A percentile compares a stretch with the other conserved stretches of the same genome.
phyloP scores from a whole-genome alignment of 495 filamentous ascomycete species.

The Penicillium ochrochloron region DNA sequence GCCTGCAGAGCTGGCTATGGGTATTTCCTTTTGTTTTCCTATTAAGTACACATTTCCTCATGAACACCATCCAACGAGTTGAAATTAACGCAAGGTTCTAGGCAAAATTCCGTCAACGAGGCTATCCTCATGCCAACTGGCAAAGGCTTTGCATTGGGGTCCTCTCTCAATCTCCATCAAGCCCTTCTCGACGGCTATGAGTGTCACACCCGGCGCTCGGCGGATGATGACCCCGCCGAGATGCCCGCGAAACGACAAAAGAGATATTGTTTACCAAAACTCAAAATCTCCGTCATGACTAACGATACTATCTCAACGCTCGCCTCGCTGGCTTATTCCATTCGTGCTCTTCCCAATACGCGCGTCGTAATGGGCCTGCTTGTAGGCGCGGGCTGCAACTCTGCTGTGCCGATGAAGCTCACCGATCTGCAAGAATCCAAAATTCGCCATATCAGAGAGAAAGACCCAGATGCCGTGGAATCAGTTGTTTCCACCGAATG shows the following conservation, averaged over 20 bases:
- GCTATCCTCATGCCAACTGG: constrained; percentile 78
- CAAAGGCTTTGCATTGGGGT: constrained; percentile 75
- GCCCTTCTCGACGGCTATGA: constrained; percentile 69
- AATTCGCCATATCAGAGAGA: constrained; percentile 35
- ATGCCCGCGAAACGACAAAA: constrained; percentile 36
- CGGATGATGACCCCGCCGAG: constrained; percentile 27
- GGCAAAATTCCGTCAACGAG: constrained; percentile 69
- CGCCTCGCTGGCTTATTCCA: constrained; percentile 68
- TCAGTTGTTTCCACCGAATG: constrained; percentile 80
- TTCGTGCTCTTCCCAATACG: constrained; percentile 59
- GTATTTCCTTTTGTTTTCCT: constrained; percentile 80
- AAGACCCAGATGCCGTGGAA: constrained; percentile 45
- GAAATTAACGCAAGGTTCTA: constrained; percentile 30
- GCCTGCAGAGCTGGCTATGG: constrained; percentile 62
- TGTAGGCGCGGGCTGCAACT: constrained; percentile 77
- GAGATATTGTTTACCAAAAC: constrained; percentile 56
- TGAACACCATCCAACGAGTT: not conserved
- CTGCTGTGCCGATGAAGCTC: constrained; percentile 69
- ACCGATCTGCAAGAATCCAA: constrained; percentile 64
- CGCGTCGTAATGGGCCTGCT: constrained; percentile 75
- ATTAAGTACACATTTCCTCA: constrained; percentile 60
- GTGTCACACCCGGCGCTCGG: constrained; percentile 44
- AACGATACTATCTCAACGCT: constrained; percentile 79
- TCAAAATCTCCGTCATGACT: constrained; percentile 70
- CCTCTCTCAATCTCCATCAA: constrained; percentile 67